phyloP scores from a whole-genome alignment of 495 filamentous ascomycete species.

The Penicillium dipodomyicola region DNA sequence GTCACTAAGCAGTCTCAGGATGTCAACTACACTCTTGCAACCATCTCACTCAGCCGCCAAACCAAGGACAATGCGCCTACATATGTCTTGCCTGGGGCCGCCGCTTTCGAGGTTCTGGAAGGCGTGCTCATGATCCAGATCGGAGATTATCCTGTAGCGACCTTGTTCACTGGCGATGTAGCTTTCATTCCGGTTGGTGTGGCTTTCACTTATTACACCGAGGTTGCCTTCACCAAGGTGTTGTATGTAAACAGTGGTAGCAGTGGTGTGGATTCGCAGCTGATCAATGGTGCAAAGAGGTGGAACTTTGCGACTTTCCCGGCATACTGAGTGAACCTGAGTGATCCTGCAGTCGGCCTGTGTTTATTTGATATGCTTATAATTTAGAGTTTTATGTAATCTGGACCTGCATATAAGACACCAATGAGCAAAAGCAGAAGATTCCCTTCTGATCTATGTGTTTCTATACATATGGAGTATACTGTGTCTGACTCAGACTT shows the following conservation, averaged over 20 bases:
- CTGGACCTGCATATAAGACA: not conserved
- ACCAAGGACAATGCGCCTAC: slow-evolving; percentile 18
- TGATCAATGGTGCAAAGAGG: slow-evolving; percentile 22
- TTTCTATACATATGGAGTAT: not conserved
- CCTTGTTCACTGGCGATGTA: slow-evolving; percentile 36
- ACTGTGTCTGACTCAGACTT: not conserved
- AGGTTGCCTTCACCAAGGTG: slow-evolving; percentile 38
- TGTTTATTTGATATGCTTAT: not conserved
- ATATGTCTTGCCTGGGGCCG: slow-evolving; percentile 25
- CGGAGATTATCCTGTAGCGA: slow-evolving; percentile 30
- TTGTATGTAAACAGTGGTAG: slow-evolving; percentile 37
- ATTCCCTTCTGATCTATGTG: not conserved
- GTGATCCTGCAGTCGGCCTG: not conserved
- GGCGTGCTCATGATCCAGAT: slow-evolving; percentile 35
- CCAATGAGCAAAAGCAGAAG: not conserved
- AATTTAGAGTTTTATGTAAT: not conserved
- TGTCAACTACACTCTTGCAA: slow-evolving; percentile 39
- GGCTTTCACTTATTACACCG: slow-evolving; percentile 33
- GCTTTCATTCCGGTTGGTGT: slow-evolving; percentile 35
- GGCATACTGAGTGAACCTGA: not conserved
- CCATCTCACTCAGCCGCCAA: slow-evolving; percentile 30
- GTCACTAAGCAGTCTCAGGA: slow-evolving; percentile 35
- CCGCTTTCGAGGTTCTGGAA: slow-evolving; percentile 44
- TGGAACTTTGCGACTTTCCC: slow-evolving; percentile 31
- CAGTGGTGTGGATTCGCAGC: slow-evolving; percentile 33